Percentiles rank a stretch among this genome's conserved stretches.
Conservation (phyloP, 352 stramenopile genomes). For the Pythium sukuiense region DNA sequence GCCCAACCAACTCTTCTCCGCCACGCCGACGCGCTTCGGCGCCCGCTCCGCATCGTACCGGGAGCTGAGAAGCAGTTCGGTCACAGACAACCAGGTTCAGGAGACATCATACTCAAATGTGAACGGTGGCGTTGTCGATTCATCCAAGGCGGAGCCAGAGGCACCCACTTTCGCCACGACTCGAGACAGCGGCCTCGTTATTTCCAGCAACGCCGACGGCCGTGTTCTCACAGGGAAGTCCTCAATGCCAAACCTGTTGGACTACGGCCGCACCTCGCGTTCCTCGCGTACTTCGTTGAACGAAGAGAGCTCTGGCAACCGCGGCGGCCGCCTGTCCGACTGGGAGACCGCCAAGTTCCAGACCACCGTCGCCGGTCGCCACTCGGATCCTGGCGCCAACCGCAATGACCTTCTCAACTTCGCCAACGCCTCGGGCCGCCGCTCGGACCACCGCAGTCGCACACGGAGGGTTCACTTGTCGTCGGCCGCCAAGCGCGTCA, state of each 20-base stretch:
- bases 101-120: not conserved
- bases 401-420: slow-evolving; percentile 77
- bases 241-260: slow-evolving; percentile 53
- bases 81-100: slow-evolving; percentile 11
- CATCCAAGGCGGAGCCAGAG: not conserved
- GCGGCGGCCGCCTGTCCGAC: slow-evolving; percentile 38
- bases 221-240: slow-evolving; percentile 42
- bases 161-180: not conserved
- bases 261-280: slow-evolving; percentile 41
- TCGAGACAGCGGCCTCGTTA: not conserved
- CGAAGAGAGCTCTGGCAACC: slow-evolving; percentile 25
- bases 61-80: slow-evolving; percentile 14
- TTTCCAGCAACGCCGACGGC: slow-evolving; percentile 25
- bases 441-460: slow-evolving; percentile 50
- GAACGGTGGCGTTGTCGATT: not conserved
- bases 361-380: slow-evolving; percentile 40
- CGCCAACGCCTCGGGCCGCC: slow-evolving; percentile 38
- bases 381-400: slow-evolving; percentile 66
- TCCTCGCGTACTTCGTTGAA: slow-evolving; percentile 57
- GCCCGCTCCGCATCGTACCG: slow-evolving; percentile 7
- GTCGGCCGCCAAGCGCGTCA: slow-evolving; percentile 79
- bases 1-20: slow-evolving; percentile 22
- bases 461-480: slow-evolving; percentile 70
- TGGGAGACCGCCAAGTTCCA: slow-evolving; percentile 53
- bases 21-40: slow-evolving; percentile 15